phyloP scores from a whole-genome alignment of 371 early-diverging fungal genomes.

The Dichotomocladium elegans region DNA sequence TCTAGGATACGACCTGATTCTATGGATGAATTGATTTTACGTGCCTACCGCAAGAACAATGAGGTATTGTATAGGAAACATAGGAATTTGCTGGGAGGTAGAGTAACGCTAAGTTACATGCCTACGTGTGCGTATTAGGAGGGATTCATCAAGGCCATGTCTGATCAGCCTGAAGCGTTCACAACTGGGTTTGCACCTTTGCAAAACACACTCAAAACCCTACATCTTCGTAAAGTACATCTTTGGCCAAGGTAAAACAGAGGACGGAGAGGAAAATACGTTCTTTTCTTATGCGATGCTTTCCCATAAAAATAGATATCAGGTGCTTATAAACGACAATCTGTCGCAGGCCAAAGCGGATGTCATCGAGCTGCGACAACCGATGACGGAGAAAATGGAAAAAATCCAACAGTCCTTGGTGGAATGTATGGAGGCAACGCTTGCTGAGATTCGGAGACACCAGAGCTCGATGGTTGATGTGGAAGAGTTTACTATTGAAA shows the following conservation, averaged over 20 bases:
- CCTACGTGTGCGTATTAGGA: no score
- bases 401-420: conserved; percentile 81
- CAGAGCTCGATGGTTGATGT: conserved; percentile 70
- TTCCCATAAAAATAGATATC: conserved; percentile 72
- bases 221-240: conserved; percentile 77
- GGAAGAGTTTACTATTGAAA: conserved; percentile 82
- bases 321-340: conserved; percentile 61
- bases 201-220: conserved; percentile 77
- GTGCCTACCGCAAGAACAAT: conserved; percentile 78
- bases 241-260: conserved; percentile 81
- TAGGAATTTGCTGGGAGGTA: neutral
- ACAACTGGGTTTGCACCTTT: conserved; percentile 77
- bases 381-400: conserved; percentile 77
- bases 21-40: conserved; percentile 85
- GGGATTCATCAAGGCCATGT: conserved; percentile 93
- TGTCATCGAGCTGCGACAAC: conserved; percentile 80
- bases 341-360: conserved; percentile 53
- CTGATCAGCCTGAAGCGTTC: conserved; percentile 83
- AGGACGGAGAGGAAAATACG: neutral
- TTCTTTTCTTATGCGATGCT: neutral
- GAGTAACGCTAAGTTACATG: no score
- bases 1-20: conserved; percentile 72
- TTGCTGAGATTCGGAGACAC: conserved; percentile 70
- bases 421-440: conserved; percentile 80
- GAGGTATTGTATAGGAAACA: conserved; percentile 25